Evolutionary conservation across 805 yeast genomes (phyloP), one percentile per base, ranked within the genome.

Genomic region (Sporopachydermia quercuum): DNA sequence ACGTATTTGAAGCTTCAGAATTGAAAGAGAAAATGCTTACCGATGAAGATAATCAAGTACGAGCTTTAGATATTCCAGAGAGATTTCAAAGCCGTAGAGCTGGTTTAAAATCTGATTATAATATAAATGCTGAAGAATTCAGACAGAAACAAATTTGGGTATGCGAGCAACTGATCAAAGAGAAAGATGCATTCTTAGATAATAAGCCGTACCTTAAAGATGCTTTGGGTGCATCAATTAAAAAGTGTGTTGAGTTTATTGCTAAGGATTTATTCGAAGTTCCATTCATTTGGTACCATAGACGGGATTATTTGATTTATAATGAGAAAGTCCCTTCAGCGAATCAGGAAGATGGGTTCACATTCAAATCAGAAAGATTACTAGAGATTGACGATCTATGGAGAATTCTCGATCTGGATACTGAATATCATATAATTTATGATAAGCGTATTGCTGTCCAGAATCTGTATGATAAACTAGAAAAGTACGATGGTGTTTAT

Each of bases 1-100:
- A 91, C 52, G 94, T 91, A 27, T 91, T 91, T 52, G 98, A 91
- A 65, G 86, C 87, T 44, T 79, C 87, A 41, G 98, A 91, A 62
- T 71, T 91, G 53, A 80, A 83, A 50, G 93, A 83, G 47, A 77
- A 89, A 42, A 72, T 91, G 73, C 72, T 91, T 51, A 91, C 98
- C 0, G 94, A 84, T 43, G 86, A 75, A 49, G 98, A 91, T 61
- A 87, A 89, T 62, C 63, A 71, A 16, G 85, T 91, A 47, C 77
- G 97, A 55, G 73, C 78, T 41, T 74, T 78, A 4, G 98, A 91
- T 58, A 61, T 84, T 37, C 98, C 98, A 11, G 98, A 91, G 61
- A 73, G 98, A 50, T 91, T 59, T 58, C 98, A 91, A 61, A 70
- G 75, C 45, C 60, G 78, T 49, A 77, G 97, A 43, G 65, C 71